Conservation (phyloP, 225 moss, liverwort and hornwort genomes). For the Polytrichum formosum region DNA sequence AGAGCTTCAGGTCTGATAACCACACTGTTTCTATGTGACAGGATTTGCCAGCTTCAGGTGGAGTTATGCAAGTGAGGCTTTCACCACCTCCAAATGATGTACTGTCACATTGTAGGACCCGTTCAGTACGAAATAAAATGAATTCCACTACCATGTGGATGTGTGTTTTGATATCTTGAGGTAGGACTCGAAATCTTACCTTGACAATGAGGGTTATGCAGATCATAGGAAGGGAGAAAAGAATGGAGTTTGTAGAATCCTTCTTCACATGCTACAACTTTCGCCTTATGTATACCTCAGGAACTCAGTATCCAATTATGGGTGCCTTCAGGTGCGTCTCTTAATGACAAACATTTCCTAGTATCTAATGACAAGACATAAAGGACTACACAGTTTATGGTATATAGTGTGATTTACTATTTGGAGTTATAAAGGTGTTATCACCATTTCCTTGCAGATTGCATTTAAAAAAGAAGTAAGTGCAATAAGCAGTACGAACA, state of each 20-base stretch:
- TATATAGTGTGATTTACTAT: no score
- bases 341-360: no score
- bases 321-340: constrained; percentile 70
- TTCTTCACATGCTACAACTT: constrained; percentile 94
- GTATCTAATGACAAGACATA: no score
- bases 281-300: constrained; percentile 84
- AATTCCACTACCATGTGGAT: no score
- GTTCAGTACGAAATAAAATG: no score
- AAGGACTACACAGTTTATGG: no score
- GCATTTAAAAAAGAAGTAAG: no score
- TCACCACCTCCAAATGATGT: not conserved
- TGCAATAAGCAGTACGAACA: not conserved
- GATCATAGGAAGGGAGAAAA: constrained; percentile 79
- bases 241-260: constrained; percentile 80
- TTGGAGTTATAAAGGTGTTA: no score
- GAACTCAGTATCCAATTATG: constrained; percentile 81
- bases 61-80: constrained; percentile 72
- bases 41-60: constrained; percentile 78
- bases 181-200: no score
- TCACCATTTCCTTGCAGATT: no score
- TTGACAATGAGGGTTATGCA: constrained; percentile 23
- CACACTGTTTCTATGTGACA: constrained; percentile 20
- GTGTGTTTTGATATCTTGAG: no score
- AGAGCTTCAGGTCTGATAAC: not conserved
- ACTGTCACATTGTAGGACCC: not conserved